Percentiles rank a stretch among this genome's conserved stretches.
Conservation (phyloP, 495 filamentous ascomycete genomes). For the Penicillium bialowiezense region DNA sequence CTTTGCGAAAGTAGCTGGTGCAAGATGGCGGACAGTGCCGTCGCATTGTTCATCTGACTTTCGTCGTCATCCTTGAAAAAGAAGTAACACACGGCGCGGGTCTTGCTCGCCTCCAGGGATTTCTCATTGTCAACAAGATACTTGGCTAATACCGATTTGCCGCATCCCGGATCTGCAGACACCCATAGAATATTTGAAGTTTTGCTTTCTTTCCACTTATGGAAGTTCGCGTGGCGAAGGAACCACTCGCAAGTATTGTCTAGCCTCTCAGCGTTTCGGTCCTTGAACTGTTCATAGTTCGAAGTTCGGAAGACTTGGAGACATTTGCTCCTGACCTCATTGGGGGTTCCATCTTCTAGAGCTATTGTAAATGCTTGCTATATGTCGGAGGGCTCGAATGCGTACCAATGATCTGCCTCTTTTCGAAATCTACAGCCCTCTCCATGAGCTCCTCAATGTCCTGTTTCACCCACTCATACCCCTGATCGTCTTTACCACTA, state of each 20-base stretch:
- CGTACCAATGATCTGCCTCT: too few species aligned
- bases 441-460: too few species aligned
- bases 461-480: too few species aligned
- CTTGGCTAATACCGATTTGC: slow-evolving; percentile 52
- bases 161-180: slow-evolving; percentile 54
- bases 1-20: slow-evolving; percentile 44
- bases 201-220: background rate
- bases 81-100: slow-evolving; percentile 43
- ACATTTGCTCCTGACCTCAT: background rate
- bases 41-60: slow-evolving; percentile 37
- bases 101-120: background rate
- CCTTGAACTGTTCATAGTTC: background rate
- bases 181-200: slow-evolving; percentile 38
- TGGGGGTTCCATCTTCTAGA: too few species aligned
- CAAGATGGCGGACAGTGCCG: slow-evolving; percentile 43
- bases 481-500: too few species aligned
- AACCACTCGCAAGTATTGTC: slow-evolving; percentile 27
- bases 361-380: too few species aligned
- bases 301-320: too few species aligned
- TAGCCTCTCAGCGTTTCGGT: background rate
- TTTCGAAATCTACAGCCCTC: too few species aligned
- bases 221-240: background rate
- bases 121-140: slow-evolving; percentile 37
- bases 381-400: too few species aligned
- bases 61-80: slow-evolving; percentile 56